Evolutionary conservation across 2,329 filamentous ascomycete species (phyloP).

Genomic region (Rhynchosporium agropyri): DNA sequence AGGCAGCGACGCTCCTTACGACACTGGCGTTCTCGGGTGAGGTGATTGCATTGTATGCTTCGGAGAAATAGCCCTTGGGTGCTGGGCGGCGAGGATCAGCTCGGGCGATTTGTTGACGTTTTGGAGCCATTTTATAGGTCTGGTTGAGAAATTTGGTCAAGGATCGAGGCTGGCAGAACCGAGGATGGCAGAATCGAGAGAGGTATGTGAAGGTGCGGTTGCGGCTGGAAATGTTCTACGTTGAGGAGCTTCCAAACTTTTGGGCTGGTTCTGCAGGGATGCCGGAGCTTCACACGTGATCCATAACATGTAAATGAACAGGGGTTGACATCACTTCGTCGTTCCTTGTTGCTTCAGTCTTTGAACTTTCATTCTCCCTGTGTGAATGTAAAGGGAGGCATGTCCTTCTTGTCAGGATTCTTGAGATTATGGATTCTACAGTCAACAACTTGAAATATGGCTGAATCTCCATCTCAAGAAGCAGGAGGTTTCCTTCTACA

Average conservation of each 20-base stretch:
- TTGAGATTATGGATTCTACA: neutral
- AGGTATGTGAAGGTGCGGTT: neutral
- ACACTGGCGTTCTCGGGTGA: conserved; percentile 69
- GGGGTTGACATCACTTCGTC: conserved; percentile 9
- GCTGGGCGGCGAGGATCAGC: conserved; percentile 46
- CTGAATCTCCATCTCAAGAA: conserved; percentile 19
- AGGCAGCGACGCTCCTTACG: conserved; percentile 67
- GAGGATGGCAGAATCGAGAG: neutral
- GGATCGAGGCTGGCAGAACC: neutral
- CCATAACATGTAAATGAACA: neutral
- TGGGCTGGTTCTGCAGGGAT: neutral
- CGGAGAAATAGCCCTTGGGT: conserved; percentile 56
- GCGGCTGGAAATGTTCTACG: neutral
- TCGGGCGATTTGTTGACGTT: conserved; percentile 56
- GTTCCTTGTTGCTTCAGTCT: conserved; percentile 3
- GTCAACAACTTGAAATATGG: conserved; percentile 3
- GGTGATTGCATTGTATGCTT: conserved; percentile 64
- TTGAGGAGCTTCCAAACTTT: conserved; percentile 7
- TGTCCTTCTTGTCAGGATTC: neutral
- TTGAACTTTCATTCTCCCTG: neutral
- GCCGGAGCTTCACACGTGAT: neutral
- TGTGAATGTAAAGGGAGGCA: neutral
- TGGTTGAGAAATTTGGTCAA: neutral
- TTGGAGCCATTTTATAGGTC: conserved; percentile 59
- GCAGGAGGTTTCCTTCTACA: conserved; percentile 51